Evolutionary conservation across 2,329 filamentous ascomycete species (phyloP), one percentile per base, ranked within the genome.

Genomic region (Verticillium zaregamsianum): DNA sequence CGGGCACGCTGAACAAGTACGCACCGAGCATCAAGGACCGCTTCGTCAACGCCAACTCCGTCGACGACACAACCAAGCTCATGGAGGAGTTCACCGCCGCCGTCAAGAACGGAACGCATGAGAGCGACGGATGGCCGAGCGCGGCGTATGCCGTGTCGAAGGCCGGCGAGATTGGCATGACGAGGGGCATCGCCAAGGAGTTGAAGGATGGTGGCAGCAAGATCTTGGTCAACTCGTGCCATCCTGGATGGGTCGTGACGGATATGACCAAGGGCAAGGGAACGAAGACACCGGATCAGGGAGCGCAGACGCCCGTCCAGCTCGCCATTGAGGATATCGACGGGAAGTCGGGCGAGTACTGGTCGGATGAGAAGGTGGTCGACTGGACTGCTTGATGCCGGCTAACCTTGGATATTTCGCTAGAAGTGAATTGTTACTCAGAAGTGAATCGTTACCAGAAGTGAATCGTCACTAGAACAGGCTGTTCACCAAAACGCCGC

Each of bases 131-230:
- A 0, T 85, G 80, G 69, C 81, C 80, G 2, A 78, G 75, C 40
- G 76, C 79, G 3, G 81, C 78, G 11, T 85, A 85, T 66, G 77
- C 77, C 0, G 77, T 80, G 5, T 75, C 71, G 28, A 81, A 82
- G 66, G 76, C 77, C 6, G 78, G 79, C 3, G 65, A 78, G 12
- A 78, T 78, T 60, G 79, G 73, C 0, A 72, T 73, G 58, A 79
- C 78, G 17, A 72, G 69, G 61, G 74, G 73, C 6, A 59, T 80
- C 12, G 78, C 76, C 3, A 52, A 61, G 31, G 68, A 73, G 39
- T 68, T 75, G 64, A 66, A 67, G 61, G 69, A 70, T n/a, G 71
- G 68, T 33, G 61, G 54, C 20, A 62, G 58, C 37, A 68, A 57
- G 59, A 31, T 64, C 9, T 57, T 79, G 64, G 70, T 79, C 25